Evolutionary conservation across 768 basidiomycete genomes (phyloP).

Genomic region (Rhodotorula babjevae): DNA sequence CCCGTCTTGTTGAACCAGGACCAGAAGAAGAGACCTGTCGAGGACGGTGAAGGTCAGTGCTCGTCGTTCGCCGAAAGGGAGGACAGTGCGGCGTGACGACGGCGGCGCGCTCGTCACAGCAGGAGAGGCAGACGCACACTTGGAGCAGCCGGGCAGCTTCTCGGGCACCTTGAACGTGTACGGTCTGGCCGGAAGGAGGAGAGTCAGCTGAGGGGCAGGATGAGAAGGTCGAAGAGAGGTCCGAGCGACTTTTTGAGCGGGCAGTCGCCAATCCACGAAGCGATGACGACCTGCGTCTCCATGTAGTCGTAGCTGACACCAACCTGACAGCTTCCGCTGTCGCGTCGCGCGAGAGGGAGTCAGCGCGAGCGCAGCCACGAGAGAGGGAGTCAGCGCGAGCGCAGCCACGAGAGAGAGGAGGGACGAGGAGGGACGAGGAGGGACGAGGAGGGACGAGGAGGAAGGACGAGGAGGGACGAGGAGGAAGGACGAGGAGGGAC

Average conservation of each 20-base stretch:
- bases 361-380: too few relatives aligned
- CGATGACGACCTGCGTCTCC: slow-evolving; percentile 20
- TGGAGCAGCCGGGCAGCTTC: slow-evolving; percentile 4
- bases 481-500: too few relatives aligned
- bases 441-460: too few relatives aligned
- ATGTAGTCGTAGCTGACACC: slow-evolving; percentile 19
- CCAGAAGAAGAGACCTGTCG: slow-evolving; percentile 13
- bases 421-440: too few relatives aligned
- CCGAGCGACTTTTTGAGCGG: slow-evolving; percentile 1
- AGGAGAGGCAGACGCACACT: background rate
- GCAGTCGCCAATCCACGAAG: slow-evolving; percentile 18
- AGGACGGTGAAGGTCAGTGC: background rate
- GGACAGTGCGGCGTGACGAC: too few relatives aligned
- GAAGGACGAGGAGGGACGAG: too few relatives aligned
- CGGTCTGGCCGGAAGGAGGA: background rate
- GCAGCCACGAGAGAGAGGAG: too few relatives aligned
- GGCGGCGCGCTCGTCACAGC: background rate
- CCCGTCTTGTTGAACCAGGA: slow-evolving; percentile 15
- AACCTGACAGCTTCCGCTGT: slow-evolving; percentile 17
- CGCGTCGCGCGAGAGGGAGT: too few relatives aligned
- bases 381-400: too few relatives aligned
- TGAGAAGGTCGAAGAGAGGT: too few relatives aligned
- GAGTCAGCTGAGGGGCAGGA: background rate
- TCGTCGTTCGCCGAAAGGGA: too few relatives aligned
- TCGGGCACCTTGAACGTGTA: slow-evolving; percentile 34